Evolutionary conservation across 305 asterid species (phyloP).

Genomic region (Plantago lanceolata): DNA sequence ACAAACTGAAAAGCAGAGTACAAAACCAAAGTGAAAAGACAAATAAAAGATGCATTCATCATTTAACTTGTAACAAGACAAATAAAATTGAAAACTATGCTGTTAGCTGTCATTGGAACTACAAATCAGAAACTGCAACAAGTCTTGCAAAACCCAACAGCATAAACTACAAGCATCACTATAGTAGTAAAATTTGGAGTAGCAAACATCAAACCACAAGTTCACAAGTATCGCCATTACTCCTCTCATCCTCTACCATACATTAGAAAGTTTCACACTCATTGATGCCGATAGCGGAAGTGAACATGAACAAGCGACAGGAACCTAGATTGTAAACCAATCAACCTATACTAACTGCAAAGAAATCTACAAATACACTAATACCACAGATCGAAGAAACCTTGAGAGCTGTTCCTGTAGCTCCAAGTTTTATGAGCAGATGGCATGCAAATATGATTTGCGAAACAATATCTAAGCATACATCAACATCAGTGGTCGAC

Average conservation of each 20-base stretch:
- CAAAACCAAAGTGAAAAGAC: background rate
- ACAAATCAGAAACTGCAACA: background rate
- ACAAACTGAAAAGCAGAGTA: background rate
- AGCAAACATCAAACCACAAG: constrained; percentile 1
- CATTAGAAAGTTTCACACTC: background rate
- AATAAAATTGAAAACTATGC: no score
- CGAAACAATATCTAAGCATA: background rate
- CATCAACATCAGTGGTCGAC: background rate
- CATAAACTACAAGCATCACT: constrained; percentile 3
- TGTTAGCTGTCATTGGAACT: background rate
- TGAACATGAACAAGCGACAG: background rate
- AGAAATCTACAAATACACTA: background rate
- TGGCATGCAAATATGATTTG: background rate
- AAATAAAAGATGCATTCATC: background rate
- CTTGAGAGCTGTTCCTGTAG: background rate
- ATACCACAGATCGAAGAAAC: background rate
- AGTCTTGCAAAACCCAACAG: background rate
- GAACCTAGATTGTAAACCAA: background rate
- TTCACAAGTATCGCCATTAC: background rate
- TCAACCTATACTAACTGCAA: background rate
- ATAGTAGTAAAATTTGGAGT: background rate
- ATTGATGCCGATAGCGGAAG: background rate
- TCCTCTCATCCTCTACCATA: background rate
- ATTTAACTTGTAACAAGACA: no score
- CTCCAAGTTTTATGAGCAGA: background rate